These are phyloP conservation scores for Chromera velia DNA, from an alignment of 73 alveolate species.

Conservation along the genomic window DNA sequence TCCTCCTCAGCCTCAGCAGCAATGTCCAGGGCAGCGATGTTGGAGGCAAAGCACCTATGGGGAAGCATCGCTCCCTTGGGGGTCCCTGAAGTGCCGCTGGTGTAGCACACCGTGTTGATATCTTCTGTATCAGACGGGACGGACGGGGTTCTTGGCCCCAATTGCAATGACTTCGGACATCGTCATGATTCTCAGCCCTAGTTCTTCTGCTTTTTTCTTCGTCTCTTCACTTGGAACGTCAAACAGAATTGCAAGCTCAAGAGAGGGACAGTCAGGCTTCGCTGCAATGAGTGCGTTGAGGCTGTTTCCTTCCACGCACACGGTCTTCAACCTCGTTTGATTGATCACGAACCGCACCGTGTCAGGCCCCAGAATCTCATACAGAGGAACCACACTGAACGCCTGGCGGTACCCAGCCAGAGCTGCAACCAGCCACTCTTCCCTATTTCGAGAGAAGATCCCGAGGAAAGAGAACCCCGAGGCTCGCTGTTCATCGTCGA, in stretches of 20 bases:
- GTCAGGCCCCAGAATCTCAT: conserved; percentile 49
- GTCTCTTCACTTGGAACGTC: not conserved
- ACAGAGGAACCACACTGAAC: conserved; percentile 59
- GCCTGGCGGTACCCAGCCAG: conserved; percentile 40
- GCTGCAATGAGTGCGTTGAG: not conserved
- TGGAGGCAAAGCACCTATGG: conserved; percentile 53
- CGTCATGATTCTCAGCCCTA: conserved; percentile 25
- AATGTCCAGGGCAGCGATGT: no score
- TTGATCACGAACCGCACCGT: conserved; percentile 23
- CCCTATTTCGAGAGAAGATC: conserved; percentile 67
- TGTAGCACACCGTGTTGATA: conserved; percentile 76
- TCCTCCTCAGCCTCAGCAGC: no score
- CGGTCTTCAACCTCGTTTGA: conserved; percentile 57
- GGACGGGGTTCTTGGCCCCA: not conserved
- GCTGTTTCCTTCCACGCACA: not conserved
- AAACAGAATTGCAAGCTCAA: not conserved
- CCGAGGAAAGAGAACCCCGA: conserved; percentile 27
- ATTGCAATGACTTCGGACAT: not conserved
- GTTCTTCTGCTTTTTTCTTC: conserved; percentile 34
- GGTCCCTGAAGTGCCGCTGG: conserved; percentile 93
- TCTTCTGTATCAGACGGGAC: conserved; percentile 48
- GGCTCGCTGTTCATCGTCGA: not conserved
- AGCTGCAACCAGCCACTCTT: conserved; percentile 71
- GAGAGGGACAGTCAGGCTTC: not conserved
- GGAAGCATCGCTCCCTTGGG: conserved; percentile 92